These are phyloP conservation scores for Candida stauntonica DNA, from an alignment of 805 yeast genomes.

Conservation along the genomic window DNA sequence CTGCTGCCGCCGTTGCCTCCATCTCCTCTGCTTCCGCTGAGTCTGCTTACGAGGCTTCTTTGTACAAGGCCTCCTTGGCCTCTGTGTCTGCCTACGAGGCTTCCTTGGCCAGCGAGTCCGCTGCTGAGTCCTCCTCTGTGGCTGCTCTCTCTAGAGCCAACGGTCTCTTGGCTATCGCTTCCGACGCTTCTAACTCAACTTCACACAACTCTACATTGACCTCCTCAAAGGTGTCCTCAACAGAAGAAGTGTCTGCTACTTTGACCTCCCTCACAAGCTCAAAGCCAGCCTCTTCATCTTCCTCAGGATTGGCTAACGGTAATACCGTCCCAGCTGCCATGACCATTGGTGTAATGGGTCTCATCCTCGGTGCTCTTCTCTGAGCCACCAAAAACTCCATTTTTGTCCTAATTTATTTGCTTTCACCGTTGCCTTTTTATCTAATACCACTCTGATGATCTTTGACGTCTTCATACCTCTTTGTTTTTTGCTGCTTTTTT, in stretches of 20 bases:
- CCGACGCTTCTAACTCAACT: slow-evolving; percentile 32
- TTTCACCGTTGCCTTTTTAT: not conserved
- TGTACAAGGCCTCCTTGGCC: slow-evolving; percentile 8
- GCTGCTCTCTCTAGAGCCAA: slow-evolving; percentile 31
- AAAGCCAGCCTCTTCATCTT: slow-evolving; percentile 28
- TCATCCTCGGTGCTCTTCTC: slow-evolving; percentile 27
- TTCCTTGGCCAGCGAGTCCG: slow-evolving; percentile 16
- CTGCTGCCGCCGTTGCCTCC: slow-evolving; percentile 12
- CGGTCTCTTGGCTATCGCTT: slow-evolving; percentile 39
- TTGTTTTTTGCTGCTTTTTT: not conserved
- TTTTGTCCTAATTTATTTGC: not conserved
- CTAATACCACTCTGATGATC: not conserved
- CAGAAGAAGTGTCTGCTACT: slow-evolving; percentile 19
- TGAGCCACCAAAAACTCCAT: slow-evolving; percentile 3
- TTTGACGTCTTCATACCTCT: not conserved
- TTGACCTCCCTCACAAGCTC: slow-evolving; percentile 20
- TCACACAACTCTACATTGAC: slow-evolving; percentile 31
- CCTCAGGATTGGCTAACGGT: slow-evolving; percentile 30
- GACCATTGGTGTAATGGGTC: slow-evolving; percentile 26
- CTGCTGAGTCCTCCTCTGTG: slow-evolving; percentile 13
- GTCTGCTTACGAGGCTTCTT: slow-evolving; percentile 15
- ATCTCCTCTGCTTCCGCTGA: slow-evolving; percentile 22
- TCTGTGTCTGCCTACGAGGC: slow-evolving; percentile 20
- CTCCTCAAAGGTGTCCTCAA: slow-evolving; percentile 9
- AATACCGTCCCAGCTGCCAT: slow-evolving; percentile 25